phyloP scores from a whole-genome alignment of 768 basidiomycete genomes.

The Rhodotorula graminis region DNA sequence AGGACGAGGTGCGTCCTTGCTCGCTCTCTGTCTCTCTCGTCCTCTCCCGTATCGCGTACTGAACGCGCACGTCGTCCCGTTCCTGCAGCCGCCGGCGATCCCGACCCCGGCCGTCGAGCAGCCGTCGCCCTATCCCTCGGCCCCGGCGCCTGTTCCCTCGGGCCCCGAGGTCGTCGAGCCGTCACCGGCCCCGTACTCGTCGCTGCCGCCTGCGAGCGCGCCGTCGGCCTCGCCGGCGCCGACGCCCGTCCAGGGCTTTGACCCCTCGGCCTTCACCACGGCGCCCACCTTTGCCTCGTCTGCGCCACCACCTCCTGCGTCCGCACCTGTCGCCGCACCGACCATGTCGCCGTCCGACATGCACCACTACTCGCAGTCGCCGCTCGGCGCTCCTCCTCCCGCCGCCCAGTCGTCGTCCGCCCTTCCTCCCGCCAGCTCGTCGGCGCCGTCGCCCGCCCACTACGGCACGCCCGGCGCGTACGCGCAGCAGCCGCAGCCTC shows the following conservation, averaged over 20 bases:
- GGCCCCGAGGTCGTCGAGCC: neutral
- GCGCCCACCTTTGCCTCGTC: constrained; percentile 11
- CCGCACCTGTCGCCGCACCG: constrained; percentile 3
- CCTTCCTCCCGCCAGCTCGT: neutral
- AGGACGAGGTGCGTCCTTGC: constrained; percentile 1
- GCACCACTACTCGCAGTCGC: neutral
- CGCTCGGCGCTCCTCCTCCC: neutral
- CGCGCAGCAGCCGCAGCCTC: neutral
- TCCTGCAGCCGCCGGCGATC: neutral
- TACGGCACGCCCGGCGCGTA: constrained; percentile 12
- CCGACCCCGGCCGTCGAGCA: neutral
- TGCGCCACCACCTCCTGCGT: constrained; percentile 1
- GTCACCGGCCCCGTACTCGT: neutral
- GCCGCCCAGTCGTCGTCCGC: neutral
- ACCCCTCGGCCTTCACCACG: constrained; percentile 9
- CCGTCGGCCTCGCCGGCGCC: constrained; percentile 4
- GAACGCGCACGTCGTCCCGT: neutral
- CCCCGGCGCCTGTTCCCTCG: neutral
- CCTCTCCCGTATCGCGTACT: neutral
- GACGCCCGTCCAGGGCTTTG: constrained; percentile 17
- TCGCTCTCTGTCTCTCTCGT: neutral
- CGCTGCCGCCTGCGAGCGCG: neutral
- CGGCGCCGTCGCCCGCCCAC: neutral
- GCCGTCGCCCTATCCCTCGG: neutral
- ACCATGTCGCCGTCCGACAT: constrained; percentile 34